Conservation (phyloP, 2,329 filamentous ascomycete genomes). For the Pezizomycotina sp. region DNA sequence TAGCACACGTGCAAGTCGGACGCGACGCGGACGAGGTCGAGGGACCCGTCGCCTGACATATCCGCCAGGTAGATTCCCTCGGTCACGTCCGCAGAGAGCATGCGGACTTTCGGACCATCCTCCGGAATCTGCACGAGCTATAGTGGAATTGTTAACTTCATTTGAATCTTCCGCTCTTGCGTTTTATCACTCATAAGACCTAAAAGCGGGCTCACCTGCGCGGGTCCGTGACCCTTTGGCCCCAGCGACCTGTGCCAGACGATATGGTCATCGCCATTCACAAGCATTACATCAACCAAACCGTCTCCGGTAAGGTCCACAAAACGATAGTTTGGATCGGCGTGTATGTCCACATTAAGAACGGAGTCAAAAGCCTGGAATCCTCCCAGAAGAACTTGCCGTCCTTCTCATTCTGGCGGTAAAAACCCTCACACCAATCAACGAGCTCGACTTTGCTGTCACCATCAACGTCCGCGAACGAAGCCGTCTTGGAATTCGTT, state of each 20-base stretch:
- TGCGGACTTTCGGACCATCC: too few species aligned
- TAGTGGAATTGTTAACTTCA: not conserved
- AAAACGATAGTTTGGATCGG: constrained; percentile 4
- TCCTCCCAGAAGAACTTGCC: too few species aligned
- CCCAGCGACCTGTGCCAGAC: constrained; percentile 17
- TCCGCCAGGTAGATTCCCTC: constrained; percentile 22
- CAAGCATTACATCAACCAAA: constrained; percentile 22
- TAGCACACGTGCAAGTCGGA: constrained; percentile 25
- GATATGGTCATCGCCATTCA: constrained; percentile 5
- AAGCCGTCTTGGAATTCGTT: too few species aligned
- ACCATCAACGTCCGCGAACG: too few species aligned
- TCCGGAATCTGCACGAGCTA: too few species aligned
- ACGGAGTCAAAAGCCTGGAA: too few species aligned
- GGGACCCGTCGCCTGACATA: constrained; percentile 26
- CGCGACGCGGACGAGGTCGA: constrained; percentile 24
- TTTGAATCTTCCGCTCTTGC: not conserved
- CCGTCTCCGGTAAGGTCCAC: constrained; percentile 27
- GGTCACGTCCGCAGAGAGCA: constrained; percentile 11
- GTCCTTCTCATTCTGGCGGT: too few species aligned
- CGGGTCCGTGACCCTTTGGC: not conserved
- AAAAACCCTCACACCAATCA: too few species aligned
- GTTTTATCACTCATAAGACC: too few species aligned
- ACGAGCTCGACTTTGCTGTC: too few species aligned
- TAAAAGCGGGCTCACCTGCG: too few species aligned
- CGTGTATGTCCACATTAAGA: constrained; percentile 8